Percentiles rank a stretch among this genome's conserved stretches.
Conservation (phyloP, 164 flowering plant species). For the Chimonanthus praecox region DNA sequence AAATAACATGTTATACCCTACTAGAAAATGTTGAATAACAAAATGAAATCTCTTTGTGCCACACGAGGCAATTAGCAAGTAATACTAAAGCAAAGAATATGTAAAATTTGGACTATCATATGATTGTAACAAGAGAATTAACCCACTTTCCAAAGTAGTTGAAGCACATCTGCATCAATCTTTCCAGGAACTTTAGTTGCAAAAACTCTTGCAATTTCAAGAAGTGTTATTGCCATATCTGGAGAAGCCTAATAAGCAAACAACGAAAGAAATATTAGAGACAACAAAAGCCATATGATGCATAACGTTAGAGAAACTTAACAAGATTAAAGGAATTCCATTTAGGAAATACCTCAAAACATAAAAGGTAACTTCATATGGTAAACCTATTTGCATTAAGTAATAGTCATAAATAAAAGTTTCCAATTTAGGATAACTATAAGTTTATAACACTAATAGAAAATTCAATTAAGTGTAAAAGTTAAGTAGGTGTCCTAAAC, state of each 20-base stretch:
- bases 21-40: not conserved
- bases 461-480: too few species aligned
- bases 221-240: slow-evolving; percentile 97
- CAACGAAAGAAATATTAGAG: not conserved
- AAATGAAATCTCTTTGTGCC: not conserved
- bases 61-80: not conserved
- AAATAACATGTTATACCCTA: not conserved
- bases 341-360: too few species aligned
- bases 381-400: too few species aligned
- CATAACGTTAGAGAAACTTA: not conserved
- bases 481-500: too few species aligned
- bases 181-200: slow-evolving; percentile 99
- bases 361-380: too few species aligned
- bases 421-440: too few species aligned
- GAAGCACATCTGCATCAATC: slow-evolving; percentile 96
- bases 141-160: slow-evolving; percentile 92
- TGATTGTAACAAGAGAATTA: slow-evolving; percentile 1
- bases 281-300: not conserved
- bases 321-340: not conserved
- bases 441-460: too few species aligned
- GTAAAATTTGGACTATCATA: not conserved
- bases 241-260: slow-evolving; percentile 83
- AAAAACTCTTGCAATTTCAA: slow-evolving; percentile 93
- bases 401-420: too few species aligned
- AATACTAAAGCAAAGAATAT: not conserved